Conservation (phyloP, 1,139 yeast genomes). For the Arxiozyma heterogenica region DNA sequence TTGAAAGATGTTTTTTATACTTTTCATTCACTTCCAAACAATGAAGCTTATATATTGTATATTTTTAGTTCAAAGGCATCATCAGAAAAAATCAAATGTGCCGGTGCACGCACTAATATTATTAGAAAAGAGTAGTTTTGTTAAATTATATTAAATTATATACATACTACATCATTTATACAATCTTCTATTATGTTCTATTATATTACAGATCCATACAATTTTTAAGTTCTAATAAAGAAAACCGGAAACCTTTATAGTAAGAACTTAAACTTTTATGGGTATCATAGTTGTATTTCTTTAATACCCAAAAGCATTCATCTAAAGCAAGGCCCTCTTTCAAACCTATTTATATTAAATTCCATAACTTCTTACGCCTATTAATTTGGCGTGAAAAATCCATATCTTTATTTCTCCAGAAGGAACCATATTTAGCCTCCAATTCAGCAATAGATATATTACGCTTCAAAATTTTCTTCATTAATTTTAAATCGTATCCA, state of each 20-base stretch:
- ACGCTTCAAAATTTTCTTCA: constrained; percentile 13
- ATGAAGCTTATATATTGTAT: too few species aligned
- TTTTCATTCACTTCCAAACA: not conserved
- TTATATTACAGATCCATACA: not conserved
- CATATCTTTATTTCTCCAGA: constrained; percentile 25
- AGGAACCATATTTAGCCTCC: constrained; percentile 20
- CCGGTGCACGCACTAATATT: not conserved
- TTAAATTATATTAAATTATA: too few species aligned
- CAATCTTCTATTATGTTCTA: too few species aligned
- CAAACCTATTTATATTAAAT: constrained; percentile 23
- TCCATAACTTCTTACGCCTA: constrained; percentile 27
- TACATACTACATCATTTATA: too few species aligned
- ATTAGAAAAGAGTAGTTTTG: not conserved
- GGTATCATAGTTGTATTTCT: constrained; percentile 16
- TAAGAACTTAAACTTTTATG: constrained; percentile 24
- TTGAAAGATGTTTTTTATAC: not conserved
- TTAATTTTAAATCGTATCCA: not conserved
- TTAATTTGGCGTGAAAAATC: constrained; percentile 27
- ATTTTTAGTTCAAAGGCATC: too few species aligned
- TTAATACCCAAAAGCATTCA: constrained; percentile 19
- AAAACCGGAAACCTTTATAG: constrained; percentile 26
- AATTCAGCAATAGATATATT: constrained; percentile 20
- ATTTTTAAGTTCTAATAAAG: constrained; percentile 8
- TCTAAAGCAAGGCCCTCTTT: constrained; percentile 18
- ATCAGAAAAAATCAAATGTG: too few species aligned